Base-by-base conservation (phyloP, 1,284 basidiomycete genomes). In the Caloboletus inedulis region DNA sequence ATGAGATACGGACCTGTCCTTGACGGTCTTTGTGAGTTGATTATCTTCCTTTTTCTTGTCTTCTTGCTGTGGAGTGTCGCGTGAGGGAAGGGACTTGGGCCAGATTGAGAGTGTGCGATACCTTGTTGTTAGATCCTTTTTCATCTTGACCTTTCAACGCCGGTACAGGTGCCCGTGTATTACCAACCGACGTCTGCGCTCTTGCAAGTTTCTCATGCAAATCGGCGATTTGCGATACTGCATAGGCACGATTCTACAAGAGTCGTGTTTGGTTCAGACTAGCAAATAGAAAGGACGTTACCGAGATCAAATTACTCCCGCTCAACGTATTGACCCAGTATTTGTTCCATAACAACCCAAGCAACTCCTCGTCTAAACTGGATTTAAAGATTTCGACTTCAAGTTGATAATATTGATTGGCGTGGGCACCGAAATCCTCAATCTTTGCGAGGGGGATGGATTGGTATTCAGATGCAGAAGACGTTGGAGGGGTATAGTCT, bases 311-410 rank as follows among this genome's bases (percentile, higher is more conserved):
- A 3, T 93, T 87, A 64, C 89, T 94, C 65, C 94, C 91, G 63
- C 89, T 91, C 30, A 99, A 78, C 0, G 96, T 98, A 62, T 92
- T 94, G 18, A 96, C 92, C 96, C 96, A 99, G 65, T 99, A 99
- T 74, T 98, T 98, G 76, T 99, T 98, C 96, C 96, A 99, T 21
- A 99, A 73, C 65, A 95, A 73, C 30, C 90, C 90, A 29, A 99
- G 77, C 13, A 99, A 73, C 62, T 94, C 85, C 19, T 85, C 85
- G 65, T 99, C 96, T 41, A 95, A 73, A 52, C 80, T 84, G 18
- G 86, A 89, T 72, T 96, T 98, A 82, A 98, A 99, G 50, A 97
- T 89, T 69, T 96, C 89, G 21, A 99, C 87, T 42, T 96, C 92
- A 21, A 99, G 80, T 16, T 85, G 88, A 69, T 99, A 99, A 70